Evolutionary conservation across 2,329 filamentous ascomycete species (phyloP).

Genomic region (Chaetomium globosum): DNA sequence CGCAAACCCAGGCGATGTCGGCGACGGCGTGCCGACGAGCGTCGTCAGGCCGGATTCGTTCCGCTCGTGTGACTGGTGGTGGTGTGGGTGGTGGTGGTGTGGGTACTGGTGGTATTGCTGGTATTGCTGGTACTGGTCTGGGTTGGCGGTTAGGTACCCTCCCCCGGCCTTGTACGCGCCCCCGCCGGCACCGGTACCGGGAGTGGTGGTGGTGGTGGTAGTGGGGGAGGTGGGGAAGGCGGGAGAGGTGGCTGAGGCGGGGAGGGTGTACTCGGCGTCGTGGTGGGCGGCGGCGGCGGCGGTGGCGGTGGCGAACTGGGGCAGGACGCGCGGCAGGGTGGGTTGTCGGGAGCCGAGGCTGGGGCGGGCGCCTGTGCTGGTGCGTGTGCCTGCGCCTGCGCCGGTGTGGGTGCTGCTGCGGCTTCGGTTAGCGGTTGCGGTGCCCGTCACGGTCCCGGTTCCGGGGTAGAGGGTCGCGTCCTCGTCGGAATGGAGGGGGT

Average conservation of each 20-base stretch:
- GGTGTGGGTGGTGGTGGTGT: too few relatives aligned
- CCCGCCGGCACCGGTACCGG: not conserved
- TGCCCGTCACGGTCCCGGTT: not conserved
- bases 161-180: not conserved
- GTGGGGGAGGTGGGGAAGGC: not conserved
- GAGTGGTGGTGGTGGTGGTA: too few relatives aligned
- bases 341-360: constrained; percentile 17
- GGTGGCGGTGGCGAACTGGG: constrained; percentile 26
- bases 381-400: not conserved
- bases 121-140: not conserved
- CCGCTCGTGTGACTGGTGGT: constrained; percentile 21
- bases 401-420: not conserved
- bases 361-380: not conserved
- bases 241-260: not conserved
- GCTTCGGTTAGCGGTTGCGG: not conserved
- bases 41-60: constrained; percentile 31
- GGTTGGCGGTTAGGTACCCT: not conserved
- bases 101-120: not conserved
- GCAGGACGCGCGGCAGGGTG: constrained; percentile 26
- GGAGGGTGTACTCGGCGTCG: constrained; percentile 21
- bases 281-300: constrained; percentile 28
- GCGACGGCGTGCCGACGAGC: constrained; percentile 29
- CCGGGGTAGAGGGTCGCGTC: not conserved
- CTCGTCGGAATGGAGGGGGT: constrained; percentile 9
- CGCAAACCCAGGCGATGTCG: not conserved